These are phyloP conservation scores for Xylaria hypoxylon DNA, from an alignment of 2,329 filamentous ascomycete species.

Conservation along the genomic window DNA sequence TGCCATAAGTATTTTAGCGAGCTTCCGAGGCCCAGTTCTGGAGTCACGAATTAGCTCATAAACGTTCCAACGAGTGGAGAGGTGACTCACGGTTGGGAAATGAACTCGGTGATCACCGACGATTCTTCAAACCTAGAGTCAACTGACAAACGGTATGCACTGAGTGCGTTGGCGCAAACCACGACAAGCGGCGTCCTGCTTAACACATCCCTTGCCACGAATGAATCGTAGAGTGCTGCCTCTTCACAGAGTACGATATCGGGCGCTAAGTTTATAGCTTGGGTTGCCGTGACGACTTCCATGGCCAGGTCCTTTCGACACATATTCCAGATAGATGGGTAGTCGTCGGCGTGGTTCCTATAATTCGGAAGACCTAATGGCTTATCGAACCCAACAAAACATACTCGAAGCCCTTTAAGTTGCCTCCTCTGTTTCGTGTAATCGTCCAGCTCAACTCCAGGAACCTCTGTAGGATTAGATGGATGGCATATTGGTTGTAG, in stretches of 20 bases:
- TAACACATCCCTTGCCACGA: constrained; percentile 11
- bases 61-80: background rate
- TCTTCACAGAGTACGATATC: constrained; percentile 46
- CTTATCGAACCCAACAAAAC: constrained; percentile 30
- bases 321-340: constrained; percentile 31
- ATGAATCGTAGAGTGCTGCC: constrained; percentile 30
- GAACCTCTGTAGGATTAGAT: constrained; percentile 9
- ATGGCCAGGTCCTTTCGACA: constrained; percentile 31
- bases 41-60: background rate
- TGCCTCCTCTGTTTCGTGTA: constrained; percentile 25
- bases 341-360: constrained; percentile 9
- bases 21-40: constrained; percentile 54
- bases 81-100: constrained; percentile 54
- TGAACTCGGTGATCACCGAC: constrained; percentile 51
- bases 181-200: constrained; percentile 48
- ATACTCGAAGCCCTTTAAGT: constrained; percentile 32
- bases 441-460: constrained; percentile 19
- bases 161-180: constrained; percentile 51
- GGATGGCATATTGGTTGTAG: constrained; percentile 51
- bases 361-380: constrained; percentile 24
- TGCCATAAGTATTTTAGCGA: constrained; percentile 50
- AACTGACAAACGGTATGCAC: constrained; percentile 44
- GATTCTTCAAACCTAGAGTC: constrained; percentile 34
- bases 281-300: constrained; percentile 25
- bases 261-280: constrained; percentile 30